Conservation (phyloP, 805 yeast species). For the Peterozyma xylosa region DNA sequence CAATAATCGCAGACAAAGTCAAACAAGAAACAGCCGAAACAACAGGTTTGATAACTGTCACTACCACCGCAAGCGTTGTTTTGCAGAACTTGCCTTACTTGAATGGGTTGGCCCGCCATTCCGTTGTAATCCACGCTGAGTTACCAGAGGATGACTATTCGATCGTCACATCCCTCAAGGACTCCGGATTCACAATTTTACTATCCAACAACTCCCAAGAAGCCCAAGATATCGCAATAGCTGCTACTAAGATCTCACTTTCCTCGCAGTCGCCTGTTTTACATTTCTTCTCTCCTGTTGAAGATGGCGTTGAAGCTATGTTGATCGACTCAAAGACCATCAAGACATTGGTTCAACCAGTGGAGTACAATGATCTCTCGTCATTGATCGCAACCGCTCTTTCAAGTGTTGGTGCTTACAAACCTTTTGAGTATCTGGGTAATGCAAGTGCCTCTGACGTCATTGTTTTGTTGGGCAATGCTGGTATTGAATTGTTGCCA, state of each 20-base stretch:
- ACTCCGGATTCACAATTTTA: constrained; percentile 54
- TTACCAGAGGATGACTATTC: constrained; percentile 58
- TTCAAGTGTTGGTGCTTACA: constrained; percentile 20
- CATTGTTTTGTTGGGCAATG: constrained; percentile 58
- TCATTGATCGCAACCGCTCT: constrained; percentile 24
- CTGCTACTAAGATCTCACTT: constrained; percentile 51
- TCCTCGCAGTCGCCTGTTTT: constrained; percentile 49
- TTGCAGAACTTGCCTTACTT: constrained; percentile 57
- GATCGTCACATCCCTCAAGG: constrained; percentile 64
- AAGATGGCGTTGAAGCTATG: constrained; percentile 5
- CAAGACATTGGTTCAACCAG: constrained; percentile 8
- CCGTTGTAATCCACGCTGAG: constrained; percentile 57
- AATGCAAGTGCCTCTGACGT: constrained; percentile 36
- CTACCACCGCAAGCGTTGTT: constrained; percentile 45
- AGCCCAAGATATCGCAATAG: constrained; percentile 43
- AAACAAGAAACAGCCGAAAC: constrained; percentile 8
- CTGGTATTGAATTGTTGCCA: constrained; percentile 32
- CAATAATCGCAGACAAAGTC: constrained; percentile 29
- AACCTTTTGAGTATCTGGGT: constrained; percentile 36
- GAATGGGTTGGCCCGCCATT: constrained; percentile 25
- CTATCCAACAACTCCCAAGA: constrained; percentile 59
- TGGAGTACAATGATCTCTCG: constrained; percentile 11
- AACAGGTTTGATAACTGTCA: constrained; percentile 33
- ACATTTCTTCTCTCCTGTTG: constrained; percentile 51
- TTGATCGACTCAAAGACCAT: constrained; percentile 3